Evolutionary conservation across 805 yeast species (phyloP).

Genomic region (Saccharomyces cerevisiae): DNA sequence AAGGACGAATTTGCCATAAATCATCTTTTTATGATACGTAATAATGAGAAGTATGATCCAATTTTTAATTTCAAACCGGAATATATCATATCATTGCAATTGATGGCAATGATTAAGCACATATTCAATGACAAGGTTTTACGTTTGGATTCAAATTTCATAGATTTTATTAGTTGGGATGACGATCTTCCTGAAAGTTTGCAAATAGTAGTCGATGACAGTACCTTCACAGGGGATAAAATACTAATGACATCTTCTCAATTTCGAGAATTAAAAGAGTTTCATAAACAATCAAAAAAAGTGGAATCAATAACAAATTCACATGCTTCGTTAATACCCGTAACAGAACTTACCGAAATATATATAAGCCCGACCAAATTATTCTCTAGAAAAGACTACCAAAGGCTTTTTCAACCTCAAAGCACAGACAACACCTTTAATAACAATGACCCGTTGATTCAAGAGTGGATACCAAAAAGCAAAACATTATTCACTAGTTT

Average conservation of each 20-base stretch:
- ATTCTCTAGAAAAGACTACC: conserved; percentile 35
- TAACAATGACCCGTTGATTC: conserved; percentile 31
- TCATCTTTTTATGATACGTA: conserved; percentile 72
- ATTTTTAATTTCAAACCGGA: conserved; percentile 33
- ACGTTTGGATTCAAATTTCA: conserved; percentile 58
- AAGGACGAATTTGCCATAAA: conserved; percentile 82
- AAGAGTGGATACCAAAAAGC: conserved; percentile 7
- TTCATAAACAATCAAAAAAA: conserved; percentile 34
- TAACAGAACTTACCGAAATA: conserved; percentile 10
- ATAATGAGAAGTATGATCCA: conserved; percentile 47
- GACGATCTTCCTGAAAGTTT: not conserved
- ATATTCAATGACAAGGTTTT: conserved; percentile 62
- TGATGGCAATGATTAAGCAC: not conserved
- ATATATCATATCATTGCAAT: not conserved
- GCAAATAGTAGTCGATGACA: not conserved
- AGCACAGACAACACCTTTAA: conserved; percentile 44
- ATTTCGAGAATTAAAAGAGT: not conserved
- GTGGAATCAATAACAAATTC: conserved; percentile 50
- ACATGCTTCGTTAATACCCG: conserved; percentile 31
- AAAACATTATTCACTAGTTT: conserved; percentile 38
- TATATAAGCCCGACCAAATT: conserved; percentile 12
- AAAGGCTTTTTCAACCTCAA: conserved; percentile 50
- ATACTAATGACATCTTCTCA: not conserved
- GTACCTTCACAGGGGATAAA: not conserved
- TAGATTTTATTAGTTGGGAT: conserved; percentile 44